Evolutionary conservation across 2,329 filamentous ascomycete species (phyloP).

Genomic region (Sphaerulina vaccinii): DNA sequence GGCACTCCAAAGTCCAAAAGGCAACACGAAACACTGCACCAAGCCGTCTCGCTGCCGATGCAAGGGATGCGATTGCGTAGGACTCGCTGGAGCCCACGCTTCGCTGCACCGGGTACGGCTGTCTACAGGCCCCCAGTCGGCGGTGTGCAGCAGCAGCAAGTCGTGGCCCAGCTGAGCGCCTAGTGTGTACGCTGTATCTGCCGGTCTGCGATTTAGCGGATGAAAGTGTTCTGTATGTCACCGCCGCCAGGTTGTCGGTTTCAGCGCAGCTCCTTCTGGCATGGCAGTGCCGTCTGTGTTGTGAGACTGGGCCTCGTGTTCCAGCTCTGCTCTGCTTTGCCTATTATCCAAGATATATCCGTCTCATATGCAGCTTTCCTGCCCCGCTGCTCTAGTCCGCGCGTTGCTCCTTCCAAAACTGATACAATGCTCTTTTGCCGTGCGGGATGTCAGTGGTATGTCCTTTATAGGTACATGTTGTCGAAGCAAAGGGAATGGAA

Average conservation of each 20-base stretch:
- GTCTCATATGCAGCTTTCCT: neutral
- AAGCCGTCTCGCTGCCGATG: slow-evolving; percentile 1
- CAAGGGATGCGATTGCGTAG: slow-evolving; percentile 7
- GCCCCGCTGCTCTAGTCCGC: no score
- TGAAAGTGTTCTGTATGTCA: slow-evolving; percentile 8
- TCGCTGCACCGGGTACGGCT: slow-evolving; percentile 9
- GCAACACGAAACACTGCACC: slow-evolving; percentile 10
- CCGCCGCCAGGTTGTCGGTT: slow-evolving; percentile 9
- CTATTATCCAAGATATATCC: neutral
- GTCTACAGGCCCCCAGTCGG: slow-evolving; percentile 4
- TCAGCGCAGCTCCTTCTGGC: slow-evolving; percentile 3
- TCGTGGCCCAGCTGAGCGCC: neutral
- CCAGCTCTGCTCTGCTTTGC: neutral
- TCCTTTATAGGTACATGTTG: neutral
- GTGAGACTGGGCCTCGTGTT: neutral
- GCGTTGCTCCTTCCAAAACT: no score
- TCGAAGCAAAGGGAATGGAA: neutral
- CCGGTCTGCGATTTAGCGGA: neutral
- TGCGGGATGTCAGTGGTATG: neutral
- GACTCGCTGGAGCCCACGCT: slow-evolving; percentile 6
- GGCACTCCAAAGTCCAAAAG: slow-evolving; percentile 11
- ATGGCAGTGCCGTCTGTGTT: neutral
- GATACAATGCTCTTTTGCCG: neutral
- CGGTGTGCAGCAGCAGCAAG: neutral
- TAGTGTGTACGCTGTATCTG: neutral